A percentile compares a stretch with the other conserved stretches of the same genome.
phyloP scores from a whole-genome alignment of 805 yeast genomes.

The Hanseniaspora taiwanica region DNA sequence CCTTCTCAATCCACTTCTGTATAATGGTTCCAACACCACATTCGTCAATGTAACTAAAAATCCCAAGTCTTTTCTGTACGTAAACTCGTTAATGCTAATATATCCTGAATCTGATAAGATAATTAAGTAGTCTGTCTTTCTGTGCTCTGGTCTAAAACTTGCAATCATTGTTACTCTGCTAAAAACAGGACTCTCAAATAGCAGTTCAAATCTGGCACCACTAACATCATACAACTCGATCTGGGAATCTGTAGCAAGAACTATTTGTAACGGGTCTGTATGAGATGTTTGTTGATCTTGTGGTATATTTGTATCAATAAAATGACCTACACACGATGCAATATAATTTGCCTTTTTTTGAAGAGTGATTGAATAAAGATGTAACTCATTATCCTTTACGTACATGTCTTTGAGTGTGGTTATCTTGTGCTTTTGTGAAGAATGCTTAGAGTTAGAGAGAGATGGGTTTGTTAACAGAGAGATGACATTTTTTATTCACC shows the following conservation, averaged over 20 bases:
- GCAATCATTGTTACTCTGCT: constrained; percentile 43
- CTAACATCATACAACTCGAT: constrained; percentile 29
- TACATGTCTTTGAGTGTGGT: not conserved
- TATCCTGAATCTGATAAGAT: constrained; percentile 75
- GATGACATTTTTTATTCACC: too few species aligned
- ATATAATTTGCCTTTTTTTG: constrained; percentile 41
- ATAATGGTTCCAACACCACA: constrained; percentile 47
- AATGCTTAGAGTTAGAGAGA: too few species aligned
- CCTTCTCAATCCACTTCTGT: constrained; percentile 64
- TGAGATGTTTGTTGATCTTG: constrained; percentile 3
- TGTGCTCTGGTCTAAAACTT: constrained; percentile 39
- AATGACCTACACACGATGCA: constrained; percentile 53
- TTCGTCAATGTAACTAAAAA: constrained; percentile 25
- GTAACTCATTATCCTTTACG: constrained; percentile 17
- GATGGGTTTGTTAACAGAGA: too few species aligned
- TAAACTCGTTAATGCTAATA: constrained; percentile 38
- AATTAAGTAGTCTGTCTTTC: constrained; percentile 43
- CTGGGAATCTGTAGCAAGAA: constrained; percentile 22
- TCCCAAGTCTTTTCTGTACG: constrained; percentile 8
- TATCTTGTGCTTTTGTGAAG: not conserved
- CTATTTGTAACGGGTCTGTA: constrained; percentile 14
- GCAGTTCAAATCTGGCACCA: constrained; percentile 38
- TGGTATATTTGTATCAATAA: constrained; percentile 16
- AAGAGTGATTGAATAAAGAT: constrained; percentile 61
- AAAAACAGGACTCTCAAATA: constrained; percentile 36